Evolutionary conservation across 192 early-diverging fungal genomes (phyloP).

Genomic region (Podila epicladia): DNA sequence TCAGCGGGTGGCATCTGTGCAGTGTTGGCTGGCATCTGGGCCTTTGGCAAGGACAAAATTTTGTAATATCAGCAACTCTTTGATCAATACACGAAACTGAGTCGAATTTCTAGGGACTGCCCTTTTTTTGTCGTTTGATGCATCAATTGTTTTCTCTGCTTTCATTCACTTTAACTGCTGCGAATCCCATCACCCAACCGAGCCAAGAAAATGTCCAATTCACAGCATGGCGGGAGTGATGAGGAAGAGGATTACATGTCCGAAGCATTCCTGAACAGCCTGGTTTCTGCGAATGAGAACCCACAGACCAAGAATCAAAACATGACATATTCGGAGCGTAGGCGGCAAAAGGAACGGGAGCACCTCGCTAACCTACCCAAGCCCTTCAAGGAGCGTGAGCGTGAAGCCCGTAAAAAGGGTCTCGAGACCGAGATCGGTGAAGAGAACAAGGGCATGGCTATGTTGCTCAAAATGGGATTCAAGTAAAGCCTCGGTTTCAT

Average conservation of each 20-base stretch:
- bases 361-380: conserved; percentile 57
- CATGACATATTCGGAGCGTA: conserved; percentile 50
- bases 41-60: conserved; percentile 36
- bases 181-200: no score
- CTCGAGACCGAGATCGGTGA: conserved; percentile 55
- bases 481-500: conserved; percentile 34
- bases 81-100: no score
- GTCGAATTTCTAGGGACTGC: no score
- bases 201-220: background rate
- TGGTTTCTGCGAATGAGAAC: conserved; percentile 21
- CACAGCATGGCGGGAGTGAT: conserved; percentile 10
- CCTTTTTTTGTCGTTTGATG: no score
- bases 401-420: conserved; percentile 60
- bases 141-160: no score
- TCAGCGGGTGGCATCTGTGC: conserved; percentile 67
- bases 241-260: conserved; percentile 69
- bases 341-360: conserved; percentile 52
- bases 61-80: no score
- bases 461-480: conserved; percentile 68
- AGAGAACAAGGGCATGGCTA: conserved; percentile 64
- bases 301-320: conserved; percentile 9
- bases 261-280: conserved; percentile 49
- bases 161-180: no score
- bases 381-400: conserved; percentile 49
- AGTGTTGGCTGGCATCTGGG: conserved; percentile 68